phyloP scores from a whole-genome alignment of 805 yeast genomes.

The Monosporozyma unispora region DNA sequence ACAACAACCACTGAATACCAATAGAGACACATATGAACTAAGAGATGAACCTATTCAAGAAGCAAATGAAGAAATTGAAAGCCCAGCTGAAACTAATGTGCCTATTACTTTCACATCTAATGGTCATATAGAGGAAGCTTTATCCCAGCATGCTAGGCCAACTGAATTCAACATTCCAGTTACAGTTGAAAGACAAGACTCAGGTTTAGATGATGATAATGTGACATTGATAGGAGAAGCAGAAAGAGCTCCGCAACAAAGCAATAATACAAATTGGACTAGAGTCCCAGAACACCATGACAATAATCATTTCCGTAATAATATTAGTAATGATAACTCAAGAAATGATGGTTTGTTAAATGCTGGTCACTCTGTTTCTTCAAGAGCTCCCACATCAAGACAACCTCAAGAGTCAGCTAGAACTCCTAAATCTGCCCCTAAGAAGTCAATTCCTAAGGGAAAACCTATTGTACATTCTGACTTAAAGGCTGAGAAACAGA shows the following conservation, averaged over 20 bases:
- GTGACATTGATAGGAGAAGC: not conserved
- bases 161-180: not conserved
- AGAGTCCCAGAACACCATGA: not conserved
- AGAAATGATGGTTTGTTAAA: not conserved
- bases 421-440: not conserved
- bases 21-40: not conserved
- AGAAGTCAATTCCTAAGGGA: not conserved
- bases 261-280: not conserved
- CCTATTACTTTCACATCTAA: too few species aligned
- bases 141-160: not conserved
- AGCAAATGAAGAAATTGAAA: not conserved
- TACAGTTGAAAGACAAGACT: not conserved
- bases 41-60: not conserved
- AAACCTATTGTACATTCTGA: not conserved
- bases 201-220: not conserved
- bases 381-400: not conserved
- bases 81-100: not conserved
- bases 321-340: not conserved
- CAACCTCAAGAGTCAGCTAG: not conserved
- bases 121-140: not conserved
- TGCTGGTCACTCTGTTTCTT: not conserved
- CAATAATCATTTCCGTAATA: not conserved
- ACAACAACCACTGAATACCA: not conserved
- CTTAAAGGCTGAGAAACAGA: conserved; percentile 2
- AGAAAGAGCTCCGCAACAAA: not conserved